phyloP scores from a whole-genome alignment of 2,329 filamentous ascomycete species.

The Grosmannia clavigera region DNA sequence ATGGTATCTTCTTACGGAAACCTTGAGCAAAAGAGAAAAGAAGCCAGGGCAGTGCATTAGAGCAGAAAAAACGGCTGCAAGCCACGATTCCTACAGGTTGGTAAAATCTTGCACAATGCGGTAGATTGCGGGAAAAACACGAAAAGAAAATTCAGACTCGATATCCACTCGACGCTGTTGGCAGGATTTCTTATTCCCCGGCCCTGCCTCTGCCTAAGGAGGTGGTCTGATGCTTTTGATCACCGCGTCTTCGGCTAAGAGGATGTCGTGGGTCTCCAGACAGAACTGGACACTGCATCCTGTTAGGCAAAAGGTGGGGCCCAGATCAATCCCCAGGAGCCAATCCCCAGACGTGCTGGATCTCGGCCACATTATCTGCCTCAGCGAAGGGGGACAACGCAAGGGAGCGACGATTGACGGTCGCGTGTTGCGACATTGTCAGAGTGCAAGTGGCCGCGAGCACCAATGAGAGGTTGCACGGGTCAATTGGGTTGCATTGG shows the following conservation, averaged over 20 bases:
- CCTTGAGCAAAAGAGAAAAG: not conserved
- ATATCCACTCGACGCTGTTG: not conserved
- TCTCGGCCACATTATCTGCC: not conserved
- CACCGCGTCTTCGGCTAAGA: not conserved
- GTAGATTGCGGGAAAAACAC: not conserved
- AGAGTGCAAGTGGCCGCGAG: too few species aligned
- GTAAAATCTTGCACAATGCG: not conserved
- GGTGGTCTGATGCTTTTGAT: not conserved
- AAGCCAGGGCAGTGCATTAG: not conserved
- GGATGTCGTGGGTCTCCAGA: too few species aligned
- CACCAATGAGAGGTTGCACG: not conserved
- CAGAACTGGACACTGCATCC: too few species aligned
- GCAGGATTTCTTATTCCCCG: not conserved
- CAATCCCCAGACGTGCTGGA: not conserved
- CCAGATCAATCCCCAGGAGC: not conserved
- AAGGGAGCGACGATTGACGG: not conserved
- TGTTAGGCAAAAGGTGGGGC: not conserved
- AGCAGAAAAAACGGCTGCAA: not conserved
- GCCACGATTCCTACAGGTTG: not conserved
- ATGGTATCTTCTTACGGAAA: not conserved
- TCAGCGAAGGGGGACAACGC: not conserved
- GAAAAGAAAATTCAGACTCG: not conserved
- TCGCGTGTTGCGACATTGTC: too few species aligned
- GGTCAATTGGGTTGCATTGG: not conserved
- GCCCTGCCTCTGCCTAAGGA: not conserved